These are phyloP conservation scores for Cyclotella sp. DNA, from an alignment of 108 stramenopile species.

Conservation along the genomic window DNA sequence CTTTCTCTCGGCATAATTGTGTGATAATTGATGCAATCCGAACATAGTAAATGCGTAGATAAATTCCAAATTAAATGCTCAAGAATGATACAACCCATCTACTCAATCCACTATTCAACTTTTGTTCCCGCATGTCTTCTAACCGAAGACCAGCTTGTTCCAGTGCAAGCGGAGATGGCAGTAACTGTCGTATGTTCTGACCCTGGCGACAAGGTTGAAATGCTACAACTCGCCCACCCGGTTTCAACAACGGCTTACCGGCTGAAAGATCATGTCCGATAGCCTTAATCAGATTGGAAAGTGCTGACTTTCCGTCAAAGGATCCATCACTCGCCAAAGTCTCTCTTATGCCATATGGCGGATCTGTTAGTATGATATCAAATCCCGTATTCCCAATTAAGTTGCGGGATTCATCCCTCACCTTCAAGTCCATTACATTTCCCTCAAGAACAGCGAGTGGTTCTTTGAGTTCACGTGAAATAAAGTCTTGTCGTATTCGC, in stretches of 20 bases:
- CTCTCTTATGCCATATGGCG: slow-evolving; percentile 83
- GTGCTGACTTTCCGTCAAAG: slow-evolving; percentile 46
- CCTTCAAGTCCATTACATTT: slow-evolving; percentile 40
- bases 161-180: slow-evolving; percentile 49
- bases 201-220: slow-evolving; percentile 68
- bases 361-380: slow-evolving; percentile 81
- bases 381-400: slow-evolving; percentile 56
- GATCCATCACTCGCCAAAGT: slow-evolving; percentile 19
- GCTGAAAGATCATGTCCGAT: slow-evolving; percentile 58
- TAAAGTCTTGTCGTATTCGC: slow-evolving; percentile 3
- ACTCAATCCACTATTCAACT: slow-evolving; percentile 69
- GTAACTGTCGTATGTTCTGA: slow-evolving; percentile 39
- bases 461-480: slow-evolving; percentile 30
- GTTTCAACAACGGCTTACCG: slow-evolving; percentile 57
- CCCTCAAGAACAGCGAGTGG: slow-evolving; percentile 68
- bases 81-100: slow-evolving; percentile 75
- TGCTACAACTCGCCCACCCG: slow-evolving; percentile 67
- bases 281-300: slow-evolving; percentile 60
- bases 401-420: slow-evolving; percentile 59
- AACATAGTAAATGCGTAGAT: not conserved
- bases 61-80: slow-evolving; percentile 25
- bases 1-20: too few species aligned
- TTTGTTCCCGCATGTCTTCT: slow-evolving; percentile 59
- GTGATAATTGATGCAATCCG: not conserved
- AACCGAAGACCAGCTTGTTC: slow-evolving; percentile 61